Evolutionary conservation across 2,329 filamentous ascomycete species (phyloP), one percentile per base, ranked within the genome.

Genomic region (Arthrobotrys entomopaga): DNA sequence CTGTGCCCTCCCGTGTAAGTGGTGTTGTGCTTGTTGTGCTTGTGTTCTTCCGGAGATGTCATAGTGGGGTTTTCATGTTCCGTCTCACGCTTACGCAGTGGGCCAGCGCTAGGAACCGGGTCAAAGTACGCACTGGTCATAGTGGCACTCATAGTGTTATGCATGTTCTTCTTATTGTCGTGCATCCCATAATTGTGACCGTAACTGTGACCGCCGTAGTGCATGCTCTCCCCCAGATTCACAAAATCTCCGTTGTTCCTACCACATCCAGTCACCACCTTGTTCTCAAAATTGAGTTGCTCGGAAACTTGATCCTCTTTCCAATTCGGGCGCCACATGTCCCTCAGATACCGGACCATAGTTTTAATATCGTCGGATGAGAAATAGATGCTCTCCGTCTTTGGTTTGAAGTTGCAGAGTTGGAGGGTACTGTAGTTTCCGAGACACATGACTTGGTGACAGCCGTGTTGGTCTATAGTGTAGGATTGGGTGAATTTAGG

Each of bases 341-440:
- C 15, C 11, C 64, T 8, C 3, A 71, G 16, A 4, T 50, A 10
- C 1, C 7, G n/a, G 1, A 58, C 11, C 19, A 64, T 20, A 6
- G 16, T 48, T 16, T 49, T 46, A 3, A 71, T 2, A 46, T 71
- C 52, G 1, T 11, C 6, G 11, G 8, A 8, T 2, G 6, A 15
- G 22, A 64, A 48, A 1, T 16, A 24, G 8, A 65, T 15, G 3
- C 16, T 13, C 24, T n/a, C 38, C 1, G 66, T 71, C 46, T 19
- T 65, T 40, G 46, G 24, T 42, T 57, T 54, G 4, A 65, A 11
- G 19, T 73, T 73, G 13, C 67, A 73, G 2, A 73, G 67, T 10
- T 65, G 53, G 22, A 73, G 46, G 13, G 56, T 42, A 4, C 67
- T 56, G n/a, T 48, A 40, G 13, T 56, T 38, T 19, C 67, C 67